Conservation (phyloP, 2,329 filamentous ascomycete genomes). For the Biscogniauxia sp. region DNA sequence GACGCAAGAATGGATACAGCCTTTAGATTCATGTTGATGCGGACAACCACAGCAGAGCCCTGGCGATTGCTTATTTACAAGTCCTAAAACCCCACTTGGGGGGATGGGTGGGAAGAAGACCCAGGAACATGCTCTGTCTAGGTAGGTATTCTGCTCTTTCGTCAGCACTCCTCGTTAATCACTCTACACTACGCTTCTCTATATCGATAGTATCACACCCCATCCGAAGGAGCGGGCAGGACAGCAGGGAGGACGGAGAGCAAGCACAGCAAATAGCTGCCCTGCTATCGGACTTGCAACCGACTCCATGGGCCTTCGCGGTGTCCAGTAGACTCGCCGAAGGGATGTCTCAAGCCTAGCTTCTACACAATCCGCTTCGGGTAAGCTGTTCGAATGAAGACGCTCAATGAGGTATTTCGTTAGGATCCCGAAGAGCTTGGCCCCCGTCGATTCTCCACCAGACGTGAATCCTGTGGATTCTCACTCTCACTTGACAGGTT, state of each 20-base stretch:
- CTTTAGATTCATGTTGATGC: slow-evolving; percentile 1
- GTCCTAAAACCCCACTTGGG: slow-evolving; percentile 24
- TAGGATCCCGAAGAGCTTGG: slow-evolving; percentile 23
- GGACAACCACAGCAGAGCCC: slow-evolving; percentile 21
- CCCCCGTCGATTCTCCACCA: slow-evolving; percentile 25
- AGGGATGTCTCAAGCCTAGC: neutral
- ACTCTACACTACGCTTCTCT: neutral
- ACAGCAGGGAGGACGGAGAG: slow-evolving; percentile 11
- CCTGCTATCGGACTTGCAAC: slow-evolving; percentile 1
- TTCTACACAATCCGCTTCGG: slow-evolving; percentile 4
- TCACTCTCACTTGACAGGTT: slow-evolving; percentile 21
- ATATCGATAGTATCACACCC: slow-evolving; percentile 20
- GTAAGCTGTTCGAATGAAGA: slow-evolving; percentile 23
- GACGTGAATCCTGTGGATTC: slow-evolving; percentile 10
- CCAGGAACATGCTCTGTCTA: slow-evolving; percentile 9
- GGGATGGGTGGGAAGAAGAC: slow-evolving; percentile 5
- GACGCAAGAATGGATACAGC: slow-evolving; percentile 16
- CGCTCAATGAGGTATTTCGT: slow-evolving; percentile 30
- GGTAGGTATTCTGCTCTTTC: slow-evolving; percentile 6
- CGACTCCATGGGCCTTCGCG: slow-evolving; percentile 19
- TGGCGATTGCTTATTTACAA: slow-evolving; percentile 28
- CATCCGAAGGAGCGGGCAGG: slow-evolving; percentile 4
- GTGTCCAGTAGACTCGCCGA: slow-evolving; percentile 5
- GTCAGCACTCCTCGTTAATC: slow-evolving; percentile 16
- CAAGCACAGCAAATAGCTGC: slow-evolving; percentile 19